These are phyloP conservation scores for Aspergillus sp. DNA, from an alignment of 2,329 filamentous ascomycete genomes.

Conservation along the genomic window DNA sequence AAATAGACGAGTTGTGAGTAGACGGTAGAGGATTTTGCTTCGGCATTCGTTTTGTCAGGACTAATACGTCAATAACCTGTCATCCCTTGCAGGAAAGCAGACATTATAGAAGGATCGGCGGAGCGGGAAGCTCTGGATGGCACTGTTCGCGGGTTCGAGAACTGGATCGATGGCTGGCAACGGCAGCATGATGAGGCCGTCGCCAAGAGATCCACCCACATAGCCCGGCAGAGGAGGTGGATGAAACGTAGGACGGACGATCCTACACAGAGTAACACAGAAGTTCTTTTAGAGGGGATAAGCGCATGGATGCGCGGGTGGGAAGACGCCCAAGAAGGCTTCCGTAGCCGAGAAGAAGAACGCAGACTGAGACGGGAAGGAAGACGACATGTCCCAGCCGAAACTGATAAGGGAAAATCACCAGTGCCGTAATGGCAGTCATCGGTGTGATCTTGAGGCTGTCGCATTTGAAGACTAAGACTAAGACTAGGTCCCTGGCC, in stretches of 20 bases:
- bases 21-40: neutral
- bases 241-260: constrained; percentile 16
- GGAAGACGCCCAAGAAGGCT: constrained; percentile 43
- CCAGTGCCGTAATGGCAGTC: neutral
- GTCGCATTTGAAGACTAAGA: neutral
- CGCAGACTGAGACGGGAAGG: constrained; percentile 53
- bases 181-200: constrained; percentile 19
- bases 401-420: neutral
- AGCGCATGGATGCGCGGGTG: constrained; percentile 45
- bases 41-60: neutral
- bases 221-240: constrained; percentile 20
- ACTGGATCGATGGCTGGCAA: constrained; percentile 31
- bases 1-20: constrained; percentile 57
- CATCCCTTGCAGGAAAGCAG: constrained; percentile 22
- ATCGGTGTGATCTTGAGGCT: neutral
- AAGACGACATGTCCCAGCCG: constrained; percentile 9
- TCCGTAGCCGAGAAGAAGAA: constrained; percentile 53
- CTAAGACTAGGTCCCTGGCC: neutral
- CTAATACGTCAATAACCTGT: neutral
- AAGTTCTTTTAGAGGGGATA: constrained; percentile 39
- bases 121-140: constrained; percentile 37
- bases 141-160: constrained; percentile 35
- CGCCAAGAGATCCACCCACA: constrained; percentile 1
- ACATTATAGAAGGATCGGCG: constrained; percentile 33
- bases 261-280: constrained; percentile 23